Percentiles rank a stretch among this genome's conserved stretches.
phyloP scores from a whole-genome alignment of 1,284 basidiomycete species.

The Ceratobasidium sp. region DNA sequence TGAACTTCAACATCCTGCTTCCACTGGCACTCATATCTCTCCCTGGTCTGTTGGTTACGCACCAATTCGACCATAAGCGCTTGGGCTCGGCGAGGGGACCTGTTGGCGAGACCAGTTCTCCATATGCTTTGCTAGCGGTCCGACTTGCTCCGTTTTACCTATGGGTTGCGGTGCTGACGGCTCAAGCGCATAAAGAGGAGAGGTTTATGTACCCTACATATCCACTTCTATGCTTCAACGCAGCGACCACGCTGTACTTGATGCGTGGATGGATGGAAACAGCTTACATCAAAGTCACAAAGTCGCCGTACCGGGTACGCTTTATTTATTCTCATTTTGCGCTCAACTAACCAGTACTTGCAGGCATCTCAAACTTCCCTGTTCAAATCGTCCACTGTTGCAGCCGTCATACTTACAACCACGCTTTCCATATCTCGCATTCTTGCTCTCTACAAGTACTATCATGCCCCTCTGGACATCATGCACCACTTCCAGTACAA shows the following conservation, averaged over 20 bases:
- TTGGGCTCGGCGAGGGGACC: conserved; percentile 74
- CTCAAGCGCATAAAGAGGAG: conserved; percentile 97
- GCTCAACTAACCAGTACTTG: conserved; percentile 13
- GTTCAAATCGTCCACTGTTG: conserved; percentile 83
- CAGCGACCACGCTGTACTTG: conserved; percentile 87
- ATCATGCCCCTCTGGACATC: conserved; percentile 89
- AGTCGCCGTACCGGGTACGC: conserved; percentile 83
- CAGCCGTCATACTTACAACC: conserved; percentile 74
- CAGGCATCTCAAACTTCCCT: conserved; percentile 83
- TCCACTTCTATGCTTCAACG: conserved; percentile 94
- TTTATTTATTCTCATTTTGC: conserved; percentile 27
- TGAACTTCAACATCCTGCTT: conserved; percentile 94
- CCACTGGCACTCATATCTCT: conserved; percentile 85
- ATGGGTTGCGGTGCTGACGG: conserved; percentile 85
- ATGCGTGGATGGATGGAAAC: conserved; percentile 88
- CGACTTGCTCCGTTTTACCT: conserved; percentile 90
- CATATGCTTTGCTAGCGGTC: conserved; percentile 80
- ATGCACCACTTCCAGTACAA: conserved; percentile 79
- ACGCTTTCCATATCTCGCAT: conserved; percentile 85
- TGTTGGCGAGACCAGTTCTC: conserved; percentile 75
- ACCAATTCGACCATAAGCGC: conserved; percentile 80
- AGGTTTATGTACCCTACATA: conserved; percentile 98
- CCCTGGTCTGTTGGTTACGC: conserved; percentile 85
- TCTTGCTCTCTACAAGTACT: conserved; percentile 87
- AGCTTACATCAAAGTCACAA: conserved; percentile 79